Percentiles rank a stretch among this genome's conserved stretches.
phyloP scores from a whole-genome alignment of 371 early-diverging fungal genomes.

The Capniomyces stellatus region DNA sequence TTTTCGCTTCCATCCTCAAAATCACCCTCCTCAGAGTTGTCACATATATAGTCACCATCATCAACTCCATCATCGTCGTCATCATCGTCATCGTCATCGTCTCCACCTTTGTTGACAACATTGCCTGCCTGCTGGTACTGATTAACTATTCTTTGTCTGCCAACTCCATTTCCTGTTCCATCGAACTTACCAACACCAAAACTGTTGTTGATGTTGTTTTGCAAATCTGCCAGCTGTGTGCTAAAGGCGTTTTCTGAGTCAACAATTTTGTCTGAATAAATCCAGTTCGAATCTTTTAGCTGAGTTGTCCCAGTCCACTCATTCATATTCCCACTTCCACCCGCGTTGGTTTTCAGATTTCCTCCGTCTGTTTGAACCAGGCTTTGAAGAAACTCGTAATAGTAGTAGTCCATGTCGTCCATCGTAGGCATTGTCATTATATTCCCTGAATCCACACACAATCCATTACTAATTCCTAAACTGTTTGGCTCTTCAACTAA shows the following conservation, averaged over 20 bases:
- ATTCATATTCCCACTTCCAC: constrained; percentile 3
- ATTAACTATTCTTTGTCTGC: background rate
- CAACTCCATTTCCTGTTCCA: background rate
- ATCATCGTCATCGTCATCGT: constrained; percentile 14
- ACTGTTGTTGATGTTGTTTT: too few species aligned
- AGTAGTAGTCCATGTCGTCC: background rate
- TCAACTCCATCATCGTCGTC: constrained; percentile 5
- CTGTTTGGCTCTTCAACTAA: too few species aligned
- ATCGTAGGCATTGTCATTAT: background rate
- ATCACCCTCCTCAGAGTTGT: constrained; percentile 3
- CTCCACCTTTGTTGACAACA: constrained; percentile 12
- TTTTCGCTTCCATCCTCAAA: constrained; percentile 6
- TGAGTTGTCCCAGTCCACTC: too few species aligned
- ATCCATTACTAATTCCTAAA: background rate
- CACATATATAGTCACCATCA: background rate
- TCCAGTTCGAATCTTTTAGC: too few species aligned
- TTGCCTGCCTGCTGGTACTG: too few species aligned
- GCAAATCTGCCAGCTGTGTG: too few species aligned
- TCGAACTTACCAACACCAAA: background rate
- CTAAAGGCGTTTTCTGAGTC: too few species aligned
- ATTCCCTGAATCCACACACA: background rate
- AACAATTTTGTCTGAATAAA: too few species aligned
- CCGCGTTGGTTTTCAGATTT: background rate
- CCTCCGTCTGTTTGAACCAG: background rate
- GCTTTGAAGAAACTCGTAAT: background rate